Conservation (phyloP, 106 monocot genomes). For the Dendrobium chrysotoxum region DNA sequence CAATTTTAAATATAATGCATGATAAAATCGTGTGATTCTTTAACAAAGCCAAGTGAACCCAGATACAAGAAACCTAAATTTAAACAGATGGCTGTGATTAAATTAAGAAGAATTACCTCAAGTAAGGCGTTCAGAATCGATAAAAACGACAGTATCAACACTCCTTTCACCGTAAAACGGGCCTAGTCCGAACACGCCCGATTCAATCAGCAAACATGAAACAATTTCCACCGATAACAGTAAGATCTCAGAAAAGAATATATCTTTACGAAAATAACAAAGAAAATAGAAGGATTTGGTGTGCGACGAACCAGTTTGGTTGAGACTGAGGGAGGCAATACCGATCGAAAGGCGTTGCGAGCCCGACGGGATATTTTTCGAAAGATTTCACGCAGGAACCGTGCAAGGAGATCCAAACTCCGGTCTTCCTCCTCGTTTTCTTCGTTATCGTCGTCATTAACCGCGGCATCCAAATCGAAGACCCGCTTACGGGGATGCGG, state of each 20-base stretch:
- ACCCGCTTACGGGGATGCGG: conserved; percentile 53
- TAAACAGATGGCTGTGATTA: too few relatives aligned
- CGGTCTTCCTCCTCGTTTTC: conserved; percentile 36
- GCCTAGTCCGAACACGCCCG: conserved; percentile 33
- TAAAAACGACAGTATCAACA: conserved; percentile 64
- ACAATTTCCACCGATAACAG: not conserved
- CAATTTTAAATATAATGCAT: too few relatives aligned
- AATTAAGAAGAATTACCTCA: conserved; percentile 43
- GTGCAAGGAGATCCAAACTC: conserved; percentile 73
- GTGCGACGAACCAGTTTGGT: conserved; percentile 51
- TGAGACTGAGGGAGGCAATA: conserved; percentile 66
- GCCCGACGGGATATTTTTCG: conserved; percentile 59
- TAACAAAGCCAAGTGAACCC: too few relatives aligned
- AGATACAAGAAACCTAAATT: too few relatives aligned
- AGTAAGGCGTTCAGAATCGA: conserved; percentile 90
- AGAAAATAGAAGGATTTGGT: not conserved
- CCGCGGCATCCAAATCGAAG: conserved; percentile 29
- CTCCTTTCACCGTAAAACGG: conserved; percentile 73
- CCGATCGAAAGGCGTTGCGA: conserved; percentile 61
- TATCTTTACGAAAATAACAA: not conserved
- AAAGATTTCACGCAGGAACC: conserved; percentile 63
- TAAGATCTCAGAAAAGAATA: not conserved
- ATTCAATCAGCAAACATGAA: not conserved
- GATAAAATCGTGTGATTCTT: too few relatives aligned
- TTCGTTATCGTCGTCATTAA: conserved; percentile 53